Evolutionary conservation across 2,329 filamentous ascomycete species (phyloP).

Genomic region (Alternaria alternata): DNA sequence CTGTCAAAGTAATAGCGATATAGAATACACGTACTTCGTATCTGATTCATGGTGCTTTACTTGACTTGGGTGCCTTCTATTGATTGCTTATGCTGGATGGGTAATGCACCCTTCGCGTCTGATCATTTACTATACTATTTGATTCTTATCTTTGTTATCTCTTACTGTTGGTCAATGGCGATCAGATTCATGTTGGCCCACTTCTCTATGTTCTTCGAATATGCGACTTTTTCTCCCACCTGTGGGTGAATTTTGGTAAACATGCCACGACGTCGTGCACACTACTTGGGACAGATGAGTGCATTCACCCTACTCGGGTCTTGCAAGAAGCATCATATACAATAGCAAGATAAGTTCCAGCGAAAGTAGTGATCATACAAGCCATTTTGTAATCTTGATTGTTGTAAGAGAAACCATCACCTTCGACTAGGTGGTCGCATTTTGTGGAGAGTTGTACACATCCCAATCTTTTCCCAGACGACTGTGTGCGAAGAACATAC

Average conservation of each 20-base stretch:
- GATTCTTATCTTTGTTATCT: not conserved
- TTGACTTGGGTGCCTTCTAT: not conserved
- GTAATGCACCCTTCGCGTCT: not conserved
- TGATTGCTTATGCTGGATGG: not conserved
- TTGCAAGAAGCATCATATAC: not conserved
- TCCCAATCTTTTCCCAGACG: not conserved
- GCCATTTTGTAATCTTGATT: not conserved
- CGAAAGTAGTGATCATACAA: not conserved
- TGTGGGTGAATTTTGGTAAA: not conserved
- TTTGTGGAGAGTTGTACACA: not conserved
- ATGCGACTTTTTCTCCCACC: not conserved
- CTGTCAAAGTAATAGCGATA: constrained; percentile 37
- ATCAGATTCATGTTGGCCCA: not conserved
- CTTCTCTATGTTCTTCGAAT: not conserved
- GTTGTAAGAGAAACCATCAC: not conserved
- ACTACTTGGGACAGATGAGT: not conserved
- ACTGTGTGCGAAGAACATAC: not conserved
- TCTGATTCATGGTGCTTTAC: not conserved
- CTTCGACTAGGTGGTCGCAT: not conserved
- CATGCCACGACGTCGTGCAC: not conserved
- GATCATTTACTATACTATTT: not conserved
- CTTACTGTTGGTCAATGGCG: not conserved
- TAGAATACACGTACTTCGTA: constrained; percentile 29
- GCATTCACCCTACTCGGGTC: not conserved
- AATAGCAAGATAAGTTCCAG: not conserved